These are phyloP conservation scores for Suzukiozyma palmioleophila DNA, from an alignment of 1,139 yeast genomes.

Conservation along the genomic window DNA sequence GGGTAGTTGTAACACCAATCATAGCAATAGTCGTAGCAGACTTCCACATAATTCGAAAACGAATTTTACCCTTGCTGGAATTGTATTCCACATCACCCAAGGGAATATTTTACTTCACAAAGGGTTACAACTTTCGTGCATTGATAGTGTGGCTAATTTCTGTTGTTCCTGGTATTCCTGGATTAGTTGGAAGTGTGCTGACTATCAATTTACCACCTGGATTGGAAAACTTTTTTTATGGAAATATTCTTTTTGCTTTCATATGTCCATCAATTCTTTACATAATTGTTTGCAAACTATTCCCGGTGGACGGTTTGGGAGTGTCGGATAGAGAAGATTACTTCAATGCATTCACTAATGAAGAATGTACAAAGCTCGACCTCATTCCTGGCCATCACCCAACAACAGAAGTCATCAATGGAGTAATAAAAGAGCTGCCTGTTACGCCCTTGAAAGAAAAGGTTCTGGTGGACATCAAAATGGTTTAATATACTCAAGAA, in stretches of 20 bases:
- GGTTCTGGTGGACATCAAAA: neutral
- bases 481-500: too few relatives aligned
- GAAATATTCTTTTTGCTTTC: slow-evolving; percentile 9
- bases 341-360: slow-evolving; percentile 14
- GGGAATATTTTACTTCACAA: slow-evolving; percentile 17
- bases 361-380: slow-evolving; percentile 12
- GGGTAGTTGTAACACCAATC: slow-evolving; percentile 5
- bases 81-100: slow-evolving; percentile 10
- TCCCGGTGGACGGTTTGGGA: slow-evolving; percentile 7
- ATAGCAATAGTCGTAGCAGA: slow-evolving; percentile 15
- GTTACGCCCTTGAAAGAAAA: neutral
- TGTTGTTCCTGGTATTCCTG: slow-evolving; percentile 12
- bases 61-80: slow-evolving; percentile 11
- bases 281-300: slow-evolving; percentile 5
- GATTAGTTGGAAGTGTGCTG: slow-evolving; percentile 3
- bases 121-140: slow-evolving; percentile 33
- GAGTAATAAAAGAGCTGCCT: neutral
- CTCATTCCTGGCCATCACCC: neutral
- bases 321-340: slow-evolving; percentile 13
- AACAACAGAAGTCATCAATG: neutral
- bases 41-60: slow-evolving; percentile 11
- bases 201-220: slow-evolving; percentile 6
- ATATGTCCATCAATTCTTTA: slow-evolving; percentile 9
- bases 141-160: slow-evolving; percentile 22
- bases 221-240: slow-evolving; percentile 10